phyloP scores from a whole-genome alignment of 108 stramenopile genomes.

The Cylindrotheca fusiformis region DNA sequence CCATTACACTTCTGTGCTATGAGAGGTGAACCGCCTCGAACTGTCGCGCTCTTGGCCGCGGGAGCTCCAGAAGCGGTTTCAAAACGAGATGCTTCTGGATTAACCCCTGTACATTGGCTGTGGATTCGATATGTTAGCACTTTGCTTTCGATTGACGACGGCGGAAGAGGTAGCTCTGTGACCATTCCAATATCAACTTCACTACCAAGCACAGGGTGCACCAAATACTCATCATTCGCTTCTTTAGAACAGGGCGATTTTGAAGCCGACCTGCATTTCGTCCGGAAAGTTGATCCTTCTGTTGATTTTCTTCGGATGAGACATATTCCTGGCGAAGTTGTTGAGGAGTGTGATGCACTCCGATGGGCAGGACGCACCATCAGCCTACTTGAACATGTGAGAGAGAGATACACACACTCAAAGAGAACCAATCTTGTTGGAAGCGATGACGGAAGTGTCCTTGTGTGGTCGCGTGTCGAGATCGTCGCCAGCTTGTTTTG shows the following conservation, averaged over 20 bases:
- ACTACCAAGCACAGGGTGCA: slow-evolving; percentile 9
- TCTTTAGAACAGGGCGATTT: slow-evolving; percentile 53
- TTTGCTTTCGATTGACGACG: slow-evolving; percentile 51
- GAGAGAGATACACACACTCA: slow-evolving; percentile 25
- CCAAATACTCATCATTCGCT: slow-evolving; percentile 42
- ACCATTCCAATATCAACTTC: not conserved
- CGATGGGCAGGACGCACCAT: slow-evolving; percentile 39
- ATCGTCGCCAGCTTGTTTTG: slow-evolving; percentile 46
- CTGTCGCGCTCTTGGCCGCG: slow-evolving; percentile 47
- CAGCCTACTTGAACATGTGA: slow-evolving; percentile 36
- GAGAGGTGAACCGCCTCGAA: slow-evolving; percentile 67
- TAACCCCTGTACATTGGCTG: slow-evolving; percentile 77
- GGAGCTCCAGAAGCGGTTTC: slow-evolving; percentile 63
- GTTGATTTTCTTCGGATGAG: slow-evolving; percentile 79
- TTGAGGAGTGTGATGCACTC: slow-evolving; percentile 36
- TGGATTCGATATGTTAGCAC: slow-evolving; percentile 72
- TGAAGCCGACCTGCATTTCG: slow-evolving; percentile 39
- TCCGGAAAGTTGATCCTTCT: slow-evolving; percentile 58
- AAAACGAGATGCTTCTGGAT: slow-evolving; percentile 58
- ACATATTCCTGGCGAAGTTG: slow-evolving; percentile 62
- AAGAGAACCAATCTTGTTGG: not conserved
- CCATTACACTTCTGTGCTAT: slow-evolving; percentile 81
- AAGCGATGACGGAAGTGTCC: slow-evolving; percentile 1
- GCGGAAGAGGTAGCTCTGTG: slow-evolving; percentile 20
- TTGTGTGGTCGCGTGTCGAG: slow-evolving; percentile 31